These are phyloP conservation scores for Clonostachys rhizophaga DNA, from an alignment of 2,329 filamentous ascomycete species.

Conservation along the genomic window DNA sequence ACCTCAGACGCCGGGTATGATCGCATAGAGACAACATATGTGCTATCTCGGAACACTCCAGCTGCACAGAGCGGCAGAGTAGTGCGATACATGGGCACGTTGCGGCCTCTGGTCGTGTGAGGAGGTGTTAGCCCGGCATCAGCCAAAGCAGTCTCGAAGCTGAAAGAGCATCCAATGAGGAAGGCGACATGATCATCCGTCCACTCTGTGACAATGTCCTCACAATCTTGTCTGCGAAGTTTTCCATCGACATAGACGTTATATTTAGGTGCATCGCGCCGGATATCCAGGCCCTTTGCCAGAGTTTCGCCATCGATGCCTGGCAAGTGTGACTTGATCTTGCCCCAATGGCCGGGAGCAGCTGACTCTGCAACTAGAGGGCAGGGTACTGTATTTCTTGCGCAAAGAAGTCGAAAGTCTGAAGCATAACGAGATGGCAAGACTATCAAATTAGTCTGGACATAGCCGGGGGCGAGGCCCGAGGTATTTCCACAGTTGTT, in stretches of 20 bases:
- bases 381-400: conserved; percentile 58
- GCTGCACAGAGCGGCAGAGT: conserved; percentile 49
- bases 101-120: conserved; percentile 40
- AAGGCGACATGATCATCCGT: conserved; percentile 54
- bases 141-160: conserved; percentile 54
- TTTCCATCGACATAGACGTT: conserved; percentile 49
- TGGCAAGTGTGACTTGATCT: conserved; percentile 24
- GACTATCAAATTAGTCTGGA: conserved; percentile 60
- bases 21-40: conserved; percentile 60
- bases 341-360: conserved; percentile 30
- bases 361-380: conserved; percentile 52
- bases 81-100: conserved; percentile 60
- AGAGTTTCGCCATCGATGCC: conserved; percentile 15
- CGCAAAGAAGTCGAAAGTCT: conserved; percentile 55
- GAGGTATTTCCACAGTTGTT: conserved; percentile 28
- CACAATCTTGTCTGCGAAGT: conserved; percentile 25
- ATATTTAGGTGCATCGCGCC: conserved; percentile 53
- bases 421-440: conserved; percentile 50
- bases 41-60: conserved; percentile 49
- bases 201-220: conserved; percentile 47
- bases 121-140: conserved; percentile 43
- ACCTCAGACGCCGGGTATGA: conserved; percentile 46
- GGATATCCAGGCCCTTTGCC: conserved; percentile 44
- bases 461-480: conserved; percentile 46
- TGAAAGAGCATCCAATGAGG: conserved; percentile 60